phyloP scores from a whole-genome alignment of 1,139 yeast species.

The Neolecta irregularis region DNA sequence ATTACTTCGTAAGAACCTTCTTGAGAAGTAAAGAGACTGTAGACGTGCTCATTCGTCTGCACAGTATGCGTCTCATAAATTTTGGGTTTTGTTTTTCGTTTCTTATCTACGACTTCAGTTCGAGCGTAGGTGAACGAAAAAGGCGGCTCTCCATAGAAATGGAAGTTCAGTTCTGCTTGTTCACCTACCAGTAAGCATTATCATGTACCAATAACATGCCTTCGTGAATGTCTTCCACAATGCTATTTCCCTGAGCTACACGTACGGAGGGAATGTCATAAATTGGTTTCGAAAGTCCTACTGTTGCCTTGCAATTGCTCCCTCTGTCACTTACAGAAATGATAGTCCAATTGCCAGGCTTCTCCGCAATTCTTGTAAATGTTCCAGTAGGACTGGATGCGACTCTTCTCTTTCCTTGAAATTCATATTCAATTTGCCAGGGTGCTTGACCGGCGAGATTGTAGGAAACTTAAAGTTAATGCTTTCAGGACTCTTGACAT shows the following conservation, averaged over 20 bases:
- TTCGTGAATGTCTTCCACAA: slow-evolving; percentile 74
- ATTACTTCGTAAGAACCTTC: slow-evolving; percentile 93
- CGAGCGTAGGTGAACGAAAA: slow-evolving; percentile 42
- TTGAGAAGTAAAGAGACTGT: slow-evolving; percentile 57
- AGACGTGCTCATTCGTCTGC: slow-evolving; percentile 47
- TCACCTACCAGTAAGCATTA: too few relatives aligned
- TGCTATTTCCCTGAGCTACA: slow-evolving; percentile 57
- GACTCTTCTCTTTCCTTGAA: slow-evolving; percentile 45
- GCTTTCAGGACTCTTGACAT: too few relatives aligned
- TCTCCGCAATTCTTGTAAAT: slow-evolving; percentile 61
- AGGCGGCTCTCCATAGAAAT: slow-evolving; percentile 36
- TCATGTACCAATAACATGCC: too few relatives aligned
- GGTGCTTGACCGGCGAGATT: slow-evolving; percentile 69
- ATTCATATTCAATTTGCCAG: slow-evolving; percentile 55
- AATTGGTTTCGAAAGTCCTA: slow-evolving; percentile 38
- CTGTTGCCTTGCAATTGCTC: slow-evolving; percentile 53
- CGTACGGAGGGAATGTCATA: slow-evolving; percentile 88
- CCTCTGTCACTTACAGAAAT: slow-evolving; percentile 61
- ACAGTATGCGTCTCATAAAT: slow-evolving; percentile 68
- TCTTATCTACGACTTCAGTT: slow-evolving; percentile 34
- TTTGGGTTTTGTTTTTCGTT: slow-evolving; percentile 21
- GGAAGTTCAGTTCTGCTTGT: slow-evolving; percentile 33
- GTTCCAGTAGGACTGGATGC: slow-evolving; percentile 42
- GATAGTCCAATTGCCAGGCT: slow-evolving; percentile 61
- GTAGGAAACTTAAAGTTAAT: too few relatives aligned